Evolutionary conservation across 345 rosid species (phyloP).

Genomic region (Linum trigynum): DNA sequence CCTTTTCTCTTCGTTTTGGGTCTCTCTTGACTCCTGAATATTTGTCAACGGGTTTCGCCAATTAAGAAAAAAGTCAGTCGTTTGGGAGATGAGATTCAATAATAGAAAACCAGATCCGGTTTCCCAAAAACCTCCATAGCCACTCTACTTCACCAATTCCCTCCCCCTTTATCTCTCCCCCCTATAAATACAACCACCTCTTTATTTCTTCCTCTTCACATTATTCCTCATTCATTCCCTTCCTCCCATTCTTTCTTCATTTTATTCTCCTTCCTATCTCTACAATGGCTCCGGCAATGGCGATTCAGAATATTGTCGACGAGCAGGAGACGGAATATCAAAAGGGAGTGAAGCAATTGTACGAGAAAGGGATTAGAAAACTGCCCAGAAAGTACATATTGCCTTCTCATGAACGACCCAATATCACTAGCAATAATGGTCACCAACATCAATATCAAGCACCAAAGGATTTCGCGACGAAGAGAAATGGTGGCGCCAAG

Average conservation of each 20-base stretch:
- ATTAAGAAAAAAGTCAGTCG: neutral
- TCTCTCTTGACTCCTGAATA: neutral
- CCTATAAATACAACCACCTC: slow-evolving; percentile 20
- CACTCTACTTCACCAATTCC: neutral
- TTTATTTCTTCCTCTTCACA: neutral
- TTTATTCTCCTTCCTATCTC: neutral
- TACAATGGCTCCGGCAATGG: slow-evolving; percentile 51
- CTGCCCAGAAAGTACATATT: slow-evolving; percentile 59
- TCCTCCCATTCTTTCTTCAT: neutral
- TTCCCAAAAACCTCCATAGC: slow-evolving; percentile 16
- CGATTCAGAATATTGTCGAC: slow-evolving; percentile 15
- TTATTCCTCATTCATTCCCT: neutral
- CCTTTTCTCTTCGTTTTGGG: neutral
- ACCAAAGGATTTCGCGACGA: neutral
- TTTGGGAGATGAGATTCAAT: neutral
- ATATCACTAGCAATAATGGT: neutral
- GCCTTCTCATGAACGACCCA: slow-evolving; percentile 56
- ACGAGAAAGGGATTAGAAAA: slow-evolving; percentile 41
- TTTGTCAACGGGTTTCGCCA: neutral
- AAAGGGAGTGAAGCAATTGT: slow-evolving; percentile 70
- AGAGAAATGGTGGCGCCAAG: slow-evolving; percentile 8
- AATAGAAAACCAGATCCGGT: slow-evolving; percentile 11
- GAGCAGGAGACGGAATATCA: slow-evolving; percentile 29
- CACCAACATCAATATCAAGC: no score
- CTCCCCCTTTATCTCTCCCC: slow-evolving; percentile 1